Percentiles rank a stretch among this genome's conserved stretches.
These are phyloP conservation scores for Phytopythium sindhum DNA, from an alignment of 352 stramenopile species.

Conservation along the genomic window DNA sequence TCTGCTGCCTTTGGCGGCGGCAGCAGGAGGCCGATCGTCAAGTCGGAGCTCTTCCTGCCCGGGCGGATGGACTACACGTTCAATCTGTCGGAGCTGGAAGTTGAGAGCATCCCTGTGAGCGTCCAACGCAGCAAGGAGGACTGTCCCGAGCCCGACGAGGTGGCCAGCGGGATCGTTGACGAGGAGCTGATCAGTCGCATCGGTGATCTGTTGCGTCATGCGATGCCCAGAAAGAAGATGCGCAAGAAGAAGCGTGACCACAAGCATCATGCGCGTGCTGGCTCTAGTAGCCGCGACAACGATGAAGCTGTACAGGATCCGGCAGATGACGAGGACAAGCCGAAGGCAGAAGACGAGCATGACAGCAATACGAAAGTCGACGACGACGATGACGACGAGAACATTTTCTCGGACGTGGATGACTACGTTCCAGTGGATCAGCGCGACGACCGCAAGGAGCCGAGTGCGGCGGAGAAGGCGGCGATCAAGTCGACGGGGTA, in stretches of 20 bases:
- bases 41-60: constrained; percentile 70
- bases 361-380: constrained; percentile 7
- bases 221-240: constrained; percentile 33
- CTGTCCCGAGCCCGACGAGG: constrained; percentile 52
- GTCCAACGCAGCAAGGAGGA: constrained; percentile 76
- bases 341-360: constrained; percentile 2
- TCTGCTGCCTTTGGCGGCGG: constrained; percentile 3
- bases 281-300: background rate
- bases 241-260: constrained; percentile 39
- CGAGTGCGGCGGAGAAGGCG: constrained; percentile 11
- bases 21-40: constrained; percentile 6
- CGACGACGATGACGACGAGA: constrained; percentile 44
- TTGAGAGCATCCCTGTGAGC: constrained; percentile 53
- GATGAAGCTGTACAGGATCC: background rate
- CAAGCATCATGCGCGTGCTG: background rate
- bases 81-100: constrained; percentile 30
- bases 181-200: constrained; percentile 44
- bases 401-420: constrained; percentile 72
- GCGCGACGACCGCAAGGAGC: constrained; percentile 16
- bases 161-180: constrained; percentile 52
- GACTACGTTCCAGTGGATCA: constrained; percentile 71
- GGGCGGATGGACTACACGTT: constrained; percentile 79
- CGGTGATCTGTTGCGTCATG: constrained; percentile 23
- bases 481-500: constrained; percentile 34
- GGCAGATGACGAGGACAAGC: background rate